Base-by-base conservation (phyloP, 2,329 filamentous ascomycete species). In the Cordyceps militaris region DNA sequence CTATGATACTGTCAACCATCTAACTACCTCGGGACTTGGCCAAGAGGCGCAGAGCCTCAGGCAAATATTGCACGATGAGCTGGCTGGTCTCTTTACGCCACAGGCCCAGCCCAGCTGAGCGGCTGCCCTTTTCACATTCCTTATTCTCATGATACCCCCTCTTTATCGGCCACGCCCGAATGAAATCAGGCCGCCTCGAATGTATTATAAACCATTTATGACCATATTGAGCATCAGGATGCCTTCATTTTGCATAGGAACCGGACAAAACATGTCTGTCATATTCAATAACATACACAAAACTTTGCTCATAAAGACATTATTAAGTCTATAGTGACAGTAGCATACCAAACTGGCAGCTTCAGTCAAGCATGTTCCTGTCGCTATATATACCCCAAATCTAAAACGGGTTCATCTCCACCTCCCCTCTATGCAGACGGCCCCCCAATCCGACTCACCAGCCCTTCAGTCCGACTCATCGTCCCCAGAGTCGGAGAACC, bases 401-500 rank as follows among this genome's bases (percentile, higher is more conserved):
- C 44, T 5, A 5, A 38, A 47, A n/a, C n/a, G 14, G 52, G 42
- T 55, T 19, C 32, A 30, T 26, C 28, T 38, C 14, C 19, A 11
- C 21, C 1, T 46, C 30, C 21, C 14, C 26, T 49, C 6, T 16
- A 24, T 36, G 11, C 13, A 21, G 14, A 34, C 14, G 6, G 5
- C 30, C 3, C n/a, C 60, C 52, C 13, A 21, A 5, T 10, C 51
- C 7, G 14, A 7, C 3, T n/a, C 13, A 8, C n/a, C 24, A 2
- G 24, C 38, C 7, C 3, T 64, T 56, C 52, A 70, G 47, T 73
- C 68, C 36, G 67, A 75, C 36, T 76, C 74, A 55, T 70, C 73
- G 43, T 71, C 71, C 16, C 65, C 67, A 34, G 63, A 66, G 52
- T 72, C 72, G 11, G 82, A 80, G 63, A 85, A 85, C 3, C 81